A percentile compares a stretch with the other conserved stretches of the same genome.
These are phyloP conservation scores for Leccinum fibrillosum DNA, from an alignment of 768 basidiomycete genomes.

Conservation along the genomic window DNA sequence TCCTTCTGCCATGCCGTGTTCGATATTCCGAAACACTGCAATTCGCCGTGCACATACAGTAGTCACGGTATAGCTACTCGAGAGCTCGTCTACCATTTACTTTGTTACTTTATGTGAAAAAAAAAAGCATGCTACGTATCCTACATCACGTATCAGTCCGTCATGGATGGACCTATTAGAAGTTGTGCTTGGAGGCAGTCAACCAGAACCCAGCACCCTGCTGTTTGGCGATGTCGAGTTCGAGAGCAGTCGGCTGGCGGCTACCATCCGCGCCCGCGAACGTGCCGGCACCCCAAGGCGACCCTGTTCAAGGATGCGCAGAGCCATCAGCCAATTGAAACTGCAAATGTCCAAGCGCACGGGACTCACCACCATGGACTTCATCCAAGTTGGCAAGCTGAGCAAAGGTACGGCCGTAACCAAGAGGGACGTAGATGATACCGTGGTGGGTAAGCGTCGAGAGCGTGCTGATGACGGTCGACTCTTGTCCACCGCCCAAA, in stretches of 20 bases:
- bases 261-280: constrained; percentile 45
- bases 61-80: neutral
- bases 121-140: neutral
- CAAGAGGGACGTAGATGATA: constrained; percentile 67
- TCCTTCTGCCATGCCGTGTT: too few relatives aligned
- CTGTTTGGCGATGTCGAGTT: constrained; percentile 47
- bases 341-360: neutral
- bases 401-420: constrained; percentile 49
- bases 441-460: constrained; percentile 72
- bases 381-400: constrained; percentile 43
- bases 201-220: constrained; percentile 56
- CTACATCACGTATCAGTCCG: neutral
- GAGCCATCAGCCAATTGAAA: neutral
- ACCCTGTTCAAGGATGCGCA: constrained; percentile 39
- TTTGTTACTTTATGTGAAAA: neutral
- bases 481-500: constrained; percentile 76
- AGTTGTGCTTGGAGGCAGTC: constrained; percentile 40
- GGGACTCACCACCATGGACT: constrained; percentile 53
- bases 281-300: constrained; percentile 75
- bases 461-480: constrained; percentile 48
- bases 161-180: constrained; percentile 2
- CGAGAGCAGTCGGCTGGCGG: constrained; percentile 47
- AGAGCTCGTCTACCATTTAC: neutral
- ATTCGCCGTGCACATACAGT: neutral
- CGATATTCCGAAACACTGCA: too few relatives aligned